Evolutionary conservation across 305 asterid genomes (phyloP).

Genomic region (Rubia peregrina): DNA sequence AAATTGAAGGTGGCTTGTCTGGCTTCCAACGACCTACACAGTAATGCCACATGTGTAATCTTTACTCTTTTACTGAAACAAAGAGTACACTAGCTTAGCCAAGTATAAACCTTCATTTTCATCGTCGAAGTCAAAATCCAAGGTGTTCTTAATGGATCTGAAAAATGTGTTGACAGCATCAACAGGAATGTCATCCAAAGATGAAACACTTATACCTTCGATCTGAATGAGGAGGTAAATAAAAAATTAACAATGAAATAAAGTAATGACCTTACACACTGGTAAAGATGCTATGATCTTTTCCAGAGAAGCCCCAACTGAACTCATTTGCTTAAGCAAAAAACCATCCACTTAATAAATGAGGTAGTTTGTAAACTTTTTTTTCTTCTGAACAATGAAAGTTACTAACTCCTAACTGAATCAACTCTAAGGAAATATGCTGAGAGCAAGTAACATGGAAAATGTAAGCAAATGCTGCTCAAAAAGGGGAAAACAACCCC

Average conservation of each 20-base stretch:
- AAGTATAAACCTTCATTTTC: constrained; percentile 83
- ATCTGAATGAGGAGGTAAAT: constrained; percentile 37
- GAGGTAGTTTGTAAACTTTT: neutral
- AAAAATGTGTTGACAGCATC: constrained; percentile 70
- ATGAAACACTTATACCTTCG: constrained; percentile 65
- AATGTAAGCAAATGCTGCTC: neutral
- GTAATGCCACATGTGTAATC: neutral
- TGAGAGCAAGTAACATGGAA: neutral
- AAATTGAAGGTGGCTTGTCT: constrained; percentile 71
- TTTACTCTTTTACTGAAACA: neutral
- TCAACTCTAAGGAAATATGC: neutral
- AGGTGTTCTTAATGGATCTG: constrained; percentile 67
- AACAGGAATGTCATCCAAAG: constrained; percentile 92
- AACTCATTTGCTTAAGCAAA: neutral
- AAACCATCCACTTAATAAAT: neutral
- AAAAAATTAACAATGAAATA: neutral
- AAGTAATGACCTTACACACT: neutral
- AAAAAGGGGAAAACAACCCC: neutral
- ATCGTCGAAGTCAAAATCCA: constrained; percentile 90
- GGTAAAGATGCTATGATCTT: neutral
- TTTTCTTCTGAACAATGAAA: neutral
- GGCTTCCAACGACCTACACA: constrained; percentile 83
- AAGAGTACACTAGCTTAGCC: neutral
- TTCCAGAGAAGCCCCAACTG: neutral
- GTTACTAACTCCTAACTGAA: neutral